Evolutionary conservation across 2,329 filamentous ascomycete genomes (phyloP), one percentile per base, ranked within the genome.

Genomic region (Diplodia corticola): DNA sequence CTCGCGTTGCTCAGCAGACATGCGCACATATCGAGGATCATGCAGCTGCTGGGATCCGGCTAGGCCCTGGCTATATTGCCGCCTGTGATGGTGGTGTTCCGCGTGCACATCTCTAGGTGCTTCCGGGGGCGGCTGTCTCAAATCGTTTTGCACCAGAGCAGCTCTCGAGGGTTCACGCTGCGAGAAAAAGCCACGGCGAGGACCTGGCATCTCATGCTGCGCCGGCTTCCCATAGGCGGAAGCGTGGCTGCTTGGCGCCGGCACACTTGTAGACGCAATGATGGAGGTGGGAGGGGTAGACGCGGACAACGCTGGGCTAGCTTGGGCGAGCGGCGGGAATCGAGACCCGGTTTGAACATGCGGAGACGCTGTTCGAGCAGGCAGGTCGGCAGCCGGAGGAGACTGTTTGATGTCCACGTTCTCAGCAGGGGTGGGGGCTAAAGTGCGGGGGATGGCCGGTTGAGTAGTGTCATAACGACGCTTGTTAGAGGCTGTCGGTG

Each of bases 401-500:
- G 77, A 74, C 48, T 80, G 79, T 26, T 80, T 76, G 24, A 78
- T 67, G 46, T 83, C 78, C 67, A 76, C 73, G 6, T 73, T 71
- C 44, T 81, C 82, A n/a, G 76, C 80, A 5, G 76, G 71, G 49
- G 77, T 81, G 12, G 80, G 80, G 35, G 80, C 81, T 65, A 83
- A 73, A 40, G 79, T 73, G 9, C 81, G 79, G 20, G 75, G 71
- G 64, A 74, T 71, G 15, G 76, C 71, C 59, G 73, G 73, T 12
- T 76, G 76, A 63, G 77, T 77, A 48, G 76, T 74, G 65, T 84
- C 81, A 67, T 82, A 82, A 55, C 81, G 80, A 69, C 81, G 76
- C 71, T 83, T 83, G 50, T 73, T 70, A 59, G 81, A 79, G 13
- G 80, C 80, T 33, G 81, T 82, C 2, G 82, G 81, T n/a, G 79